phyloP scores from a whole-genome alignment of 495 filamentous ascomycete species.

The Staphylotrichum tortipilum region DNA sequence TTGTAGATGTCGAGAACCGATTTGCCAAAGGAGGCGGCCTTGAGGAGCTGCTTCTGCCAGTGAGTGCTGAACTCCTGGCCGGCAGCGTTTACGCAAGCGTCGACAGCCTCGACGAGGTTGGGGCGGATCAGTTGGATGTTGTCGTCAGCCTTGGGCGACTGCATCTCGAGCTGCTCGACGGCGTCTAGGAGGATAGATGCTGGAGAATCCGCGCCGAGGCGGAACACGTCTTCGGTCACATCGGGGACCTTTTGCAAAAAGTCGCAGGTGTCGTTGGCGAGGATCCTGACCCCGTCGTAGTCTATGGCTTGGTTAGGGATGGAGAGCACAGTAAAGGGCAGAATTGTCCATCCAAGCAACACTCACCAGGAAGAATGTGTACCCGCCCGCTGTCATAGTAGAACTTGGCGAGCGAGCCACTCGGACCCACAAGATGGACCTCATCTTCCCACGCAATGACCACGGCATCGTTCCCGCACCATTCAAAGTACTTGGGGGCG shows the following conservation, averaged over 20 bases:
- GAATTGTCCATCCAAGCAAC: constrained; percentile 3
- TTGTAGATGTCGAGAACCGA: constrained; percentile 94
- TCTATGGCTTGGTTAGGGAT: constrained; percentile 44
- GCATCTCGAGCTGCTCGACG: constrained; percentile 80
- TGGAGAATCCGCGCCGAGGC: constrained; percentile 68
- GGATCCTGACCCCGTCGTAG: constrained; percentile 76
- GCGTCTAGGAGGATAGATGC: constrained; percentile 89
- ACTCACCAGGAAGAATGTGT: constrained; percentile 74
- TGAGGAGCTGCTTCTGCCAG: constrained; percentile 92
- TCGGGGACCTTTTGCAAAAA: constrained; percentile 90
- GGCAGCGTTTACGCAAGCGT: constrained; percentile 82
- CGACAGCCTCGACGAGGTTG: constrained; percentile 81
- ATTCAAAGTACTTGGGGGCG: constrained; percentile 79
- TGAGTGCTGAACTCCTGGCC: constrained; percentile 82
- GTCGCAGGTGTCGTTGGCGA: constrained; percentile 89
- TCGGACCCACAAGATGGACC: constrained; percentile 86
- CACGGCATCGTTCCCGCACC: constrained; percentile 94
- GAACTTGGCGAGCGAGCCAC: constrained; percentile 68
- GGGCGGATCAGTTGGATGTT: constrained; percentile 88
- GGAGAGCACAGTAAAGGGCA: constrained; percentile 47
- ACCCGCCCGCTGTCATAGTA: constrained; percentile 79
- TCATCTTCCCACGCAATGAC: constrained; percentile 97
- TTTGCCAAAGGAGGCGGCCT: constrained; percentile 94
- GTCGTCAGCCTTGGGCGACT: constrained; percentile 94
- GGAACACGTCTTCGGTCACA: constrained; percentile 80